These are phyloP conservation scores for Alternaria postmessia DNA, from an alignment of 2,329 filamentous ascomycete species.

Conservation along the genomic window DNA sequence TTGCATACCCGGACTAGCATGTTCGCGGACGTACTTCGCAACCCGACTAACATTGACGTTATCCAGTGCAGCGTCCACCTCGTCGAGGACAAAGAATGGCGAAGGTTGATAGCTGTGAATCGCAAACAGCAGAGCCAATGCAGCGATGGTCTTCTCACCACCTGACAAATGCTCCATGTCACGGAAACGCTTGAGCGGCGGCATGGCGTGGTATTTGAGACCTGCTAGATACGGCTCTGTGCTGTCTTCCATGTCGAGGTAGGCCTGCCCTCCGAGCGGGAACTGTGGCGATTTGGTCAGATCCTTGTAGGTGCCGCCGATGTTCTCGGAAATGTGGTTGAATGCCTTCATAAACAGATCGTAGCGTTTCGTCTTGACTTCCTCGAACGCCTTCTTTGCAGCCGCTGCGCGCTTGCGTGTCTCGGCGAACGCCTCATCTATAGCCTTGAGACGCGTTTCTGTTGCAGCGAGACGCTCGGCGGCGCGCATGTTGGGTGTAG, in stretches of 20 bases:
- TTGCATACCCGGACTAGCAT: conserved; percentile 96
- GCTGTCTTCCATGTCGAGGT: conserved; percentile 94
- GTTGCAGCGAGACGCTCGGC: conserved; percentile 90
- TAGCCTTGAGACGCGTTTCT: conserved; percentile 80
- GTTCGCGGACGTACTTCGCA: conserved; percentile 93
- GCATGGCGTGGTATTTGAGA: conserved; percentile 99
- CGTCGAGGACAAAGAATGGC: conserved; percentile 97
- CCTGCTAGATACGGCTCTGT: conserved; percentile 95
- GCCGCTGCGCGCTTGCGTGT: conserved; percentile 76
- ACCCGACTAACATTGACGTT: conserved; percentile 97
- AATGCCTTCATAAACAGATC: conserved; percentile 97
- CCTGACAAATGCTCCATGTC: conserved; percentile 99
- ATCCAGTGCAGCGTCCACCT: conserved; percentile 97
- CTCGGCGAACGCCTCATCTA: conserved; percentile 88
- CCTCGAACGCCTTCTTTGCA: conserved; percentile 83
- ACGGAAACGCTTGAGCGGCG: conserved; percentile 94
- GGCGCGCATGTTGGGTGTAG: conserved; percentile 96
- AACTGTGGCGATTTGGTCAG: conserved; percentile 90
- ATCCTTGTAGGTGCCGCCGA: conserved; percentile 92
- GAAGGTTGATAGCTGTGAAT: conserved; percentile 95
- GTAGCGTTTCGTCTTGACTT: conserved; percentile 81
- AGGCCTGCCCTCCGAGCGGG: conserved; percentile 86
- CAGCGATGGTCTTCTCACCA: conserved; percentile 98
- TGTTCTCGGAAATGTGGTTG: conserved; percentile 92
- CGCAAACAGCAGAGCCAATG: conserved; percentile 92